phyloP scores from a whole-genome alignment of 495 filamentous ascomycete species.

The Chaetomium tenue region DNA sequence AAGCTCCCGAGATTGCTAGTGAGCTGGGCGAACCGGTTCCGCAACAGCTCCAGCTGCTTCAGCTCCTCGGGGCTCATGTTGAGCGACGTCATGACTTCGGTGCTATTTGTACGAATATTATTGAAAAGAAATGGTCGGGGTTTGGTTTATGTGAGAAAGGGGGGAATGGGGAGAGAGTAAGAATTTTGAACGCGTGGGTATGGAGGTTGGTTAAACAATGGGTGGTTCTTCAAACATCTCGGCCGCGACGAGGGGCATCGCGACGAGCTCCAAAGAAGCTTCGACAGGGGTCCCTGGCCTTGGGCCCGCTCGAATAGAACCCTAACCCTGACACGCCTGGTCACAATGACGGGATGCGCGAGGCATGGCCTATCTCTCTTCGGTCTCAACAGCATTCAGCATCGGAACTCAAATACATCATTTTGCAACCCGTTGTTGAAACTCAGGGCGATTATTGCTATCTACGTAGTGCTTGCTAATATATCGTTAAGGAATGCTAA shows the following conservation, averaged over 20 bases:
- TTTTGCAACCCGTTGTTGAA: constrained; percentile 8
- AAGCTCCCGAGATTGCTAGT: constrained; percentile 64
- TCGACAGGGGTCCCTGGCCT: no score
- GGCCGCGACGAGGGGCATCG: no score
- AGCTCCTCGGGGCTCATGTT: constrained; percentile 58
- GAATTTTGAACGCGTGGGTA: no score
- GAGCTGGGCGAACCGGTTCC: constrained; percentile 68
- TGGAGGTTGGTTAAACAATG: no score
- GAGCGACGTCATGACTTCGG: constrained; percentile 47
- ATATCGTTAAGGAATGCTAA: constrained; percentile 11
- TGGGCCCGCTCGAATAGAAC: not conserved
- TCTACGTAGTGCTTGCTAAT: not conserved
- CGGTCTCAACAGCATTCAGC: no score
- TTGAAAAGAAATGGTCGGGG: no score
- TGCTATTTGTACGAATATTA: not conserved
- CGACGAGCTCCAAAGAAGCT: not conserved
- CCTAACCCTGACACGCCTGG: no score
- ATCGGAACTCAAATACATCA: not conserved
- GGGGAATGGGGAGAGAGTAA: no score
- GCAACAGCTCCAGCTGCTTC: constrained; percentile 70
- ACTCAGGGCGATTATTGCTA: constrained; percentile 5
- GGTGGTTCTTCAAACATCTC: no score
- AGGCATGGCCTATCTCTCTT: no score
- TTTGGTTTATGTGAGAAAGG: no score
- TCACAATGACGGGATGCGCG: no score